A percentile compares a stretch with the other conserved stretches of the same genome.
phyloP scores from a whole-genome alignment of 441 rosid genomes.

The Lepidium campestre region DNA sequence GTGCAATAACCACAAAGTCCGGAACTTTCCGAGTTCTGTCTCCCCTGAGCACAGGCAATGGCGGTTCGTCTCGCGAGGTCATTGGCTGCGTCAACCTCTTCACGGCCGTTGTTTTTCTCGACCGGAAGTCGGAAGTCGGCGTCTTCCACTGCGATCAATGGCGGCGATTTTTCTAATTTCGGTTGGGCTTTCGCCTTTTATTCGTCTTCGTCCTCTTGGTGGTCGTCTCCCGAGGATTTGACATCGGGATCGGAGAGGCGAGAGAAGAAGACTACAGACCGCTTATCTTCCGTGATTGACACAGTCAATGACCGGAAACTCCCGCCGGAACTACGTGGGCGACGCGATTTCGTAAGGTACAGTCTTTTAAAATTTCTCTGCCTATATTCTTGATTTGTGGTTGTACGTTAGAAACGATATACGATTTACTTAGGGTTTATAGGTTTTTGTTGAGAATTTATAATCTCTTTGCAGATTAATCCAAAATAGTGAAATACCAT shows the following conservation, averaged over 20 bases:
- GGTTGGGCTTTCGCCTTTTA: slow-evolving; percentile 30
- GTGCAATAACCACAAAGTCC: background rate
- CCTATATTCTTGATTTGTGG: background rate
- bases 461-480: background rate
- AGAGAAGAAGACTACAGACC: slow-evolving; percentile 47
- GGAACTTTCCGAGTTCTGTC: background rate
- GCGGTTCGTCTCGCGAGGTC: slow-evolving; percentile 43
- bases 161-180: slow-evolving; percentile 6
- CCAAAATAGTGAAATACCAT: background rate
- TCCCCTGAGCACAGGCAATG: slow-evolving; percentile 35
- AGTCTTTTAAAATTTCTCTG: background rate
- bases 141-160: slow-evolving; percentile 1
- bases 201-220: slow-evolving; percentile 37
- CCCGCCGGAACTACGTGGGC: slow-evolving; percentile 89
- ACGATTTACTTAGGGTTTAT: background rate
- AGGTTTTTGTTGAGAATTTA: background rate
- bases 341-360: slow-evolving; percentile 64
- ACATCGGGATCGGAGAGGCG: slow-evolving; percentile 36
- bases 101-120: background rate
- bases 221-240: slow-evolving; percentile 28
- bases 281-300: slow-evolving; percentile 58
- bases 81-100: slow-evolving; percentile 13
- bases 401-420: background rate
- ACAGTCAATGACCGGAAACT: slow-evolving; percentile 77
- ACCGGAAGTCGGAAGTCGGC: background rate